Evolutionary conservation across 176 grass and related monocot species (phyloP).

Genomic region (Triticum dicoccoides): DNA sequence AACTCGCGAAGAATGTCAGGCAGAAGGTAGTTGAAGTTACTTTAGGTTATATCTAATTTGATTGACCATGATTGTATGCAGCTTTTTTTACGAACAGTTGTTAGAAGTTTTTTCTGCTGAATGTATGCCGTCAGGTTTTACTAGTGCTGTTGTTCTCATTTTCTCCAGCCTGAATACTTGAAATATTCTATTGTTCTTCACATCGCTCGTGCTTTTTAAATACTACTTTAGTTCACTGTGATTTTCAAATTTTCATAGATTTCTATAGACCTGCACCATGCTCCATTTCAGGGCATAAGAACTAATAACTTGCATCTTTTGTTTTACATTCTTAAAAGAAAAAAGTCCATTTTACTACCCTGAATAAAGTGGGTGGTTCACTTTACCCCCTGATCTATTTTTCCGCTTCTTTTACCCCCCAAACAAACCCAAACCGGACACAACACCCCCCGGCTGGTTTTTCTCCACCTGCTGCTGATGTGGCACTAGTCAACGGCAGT

Average conservation of each 20-base stretch:
- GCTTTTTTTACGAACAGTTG: background rate
- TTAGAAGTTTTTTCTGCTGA: background rate
- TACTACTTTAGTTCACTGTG: background rate
- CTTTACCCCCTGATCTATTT: no score
- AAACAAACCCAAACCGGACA: no score
- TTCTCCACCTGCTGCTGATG: no score
- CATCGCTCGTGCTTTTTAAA: background rate
- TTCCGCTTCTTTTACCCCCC: no score
- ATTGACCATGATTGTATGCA: background rate
- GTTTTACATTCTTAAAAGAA: background rate
- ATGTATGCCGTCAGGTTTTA: background rate
- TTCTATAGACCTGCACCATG: background rate
- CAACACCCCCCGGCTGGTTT: no score
- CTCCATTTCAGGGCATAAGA: background rate
- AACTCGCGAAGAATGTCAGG: background rate
- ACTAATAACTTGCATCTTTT: background rate
- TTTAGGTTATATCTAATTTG: background rate
- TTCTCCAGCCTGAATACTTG: background rate
- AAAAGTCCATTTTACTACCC: no score
- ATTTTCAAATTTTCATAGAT: constrained; percentile 9
- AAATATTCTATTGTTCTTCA: constrained; percentile 2
- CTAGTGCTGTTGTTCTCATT: constrained; percentile 6
- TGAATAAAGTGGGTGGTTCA: no score
- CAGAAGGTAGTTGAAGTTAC: background rate
- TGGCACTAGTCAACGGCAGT: no score